Evolutionary conservation across 139 green algal species (phyloP).

Genomic region (Picochlorum sp.): DNA sequence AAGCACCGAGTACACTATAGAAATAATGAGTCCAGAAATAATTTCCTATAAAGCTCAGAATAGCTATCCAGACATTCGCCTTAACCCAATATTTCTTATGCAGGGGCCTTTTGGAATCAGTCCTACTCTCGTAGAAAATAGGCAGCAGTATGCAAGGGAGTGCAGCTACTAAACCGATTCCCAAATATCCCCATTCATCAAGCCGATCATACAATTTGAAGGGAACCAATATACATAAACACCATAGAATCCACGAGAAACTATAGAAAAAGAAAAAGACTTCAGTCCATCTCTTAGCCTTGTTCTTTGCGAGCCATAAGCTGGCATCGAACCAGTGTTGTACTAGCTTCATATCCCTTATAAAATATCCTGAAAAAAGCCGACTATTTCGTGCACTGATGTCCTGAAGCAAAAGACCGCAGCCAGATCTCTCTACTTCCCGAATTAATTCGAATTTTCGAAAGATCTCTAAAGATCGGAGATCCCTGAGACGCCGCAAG

Average conservation of each 20-base stretch:
- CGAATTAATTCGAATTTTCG: too few relatives aligned
- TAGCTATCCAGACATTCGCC: slow-evolving; percentile 93
- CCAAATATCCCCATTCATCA: slow-evolving; percentile 71
- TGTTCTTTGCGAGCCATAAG: slow-evolving; percentile 64
- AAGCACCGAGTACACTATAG: slow-evolving; percentile 81
- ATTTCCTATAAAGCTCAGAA: slow-evolving; percentile 97
- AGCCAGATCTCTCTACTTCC: too few relatives aligned
- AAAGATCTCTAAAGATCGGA: too few relatives aligned
- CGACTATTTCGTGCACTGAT: too few relatives aligned
- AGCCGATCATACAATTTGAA: slow-evolving; percentile 82
- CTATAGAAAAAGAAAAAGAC: slow-evolving; percentile 86
- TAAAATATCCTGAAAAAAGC: too few relatives aligned
- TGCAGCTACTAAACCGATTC: slow-evolving; percentile 58
- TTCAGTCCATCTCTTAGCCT: slow-evolving; percentile 85
- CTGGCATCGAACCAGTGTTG: background rate
- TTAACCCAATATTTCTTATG: slow-evolving; percentile 87
- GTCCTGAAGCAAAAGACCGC: too few relatives aligned
- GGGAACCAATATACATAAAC: slow-evolving; percentile 78
- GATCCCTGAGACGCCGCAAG: too few relatives aligned
- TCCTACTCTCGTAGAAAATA: slow-evolving; percentile 46
- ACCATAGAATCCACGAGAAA: slow-evolving; percentile 84
- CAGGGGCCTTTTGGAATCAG: slow-evolving; percentile 63
- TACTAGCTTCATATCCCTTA: background rate
- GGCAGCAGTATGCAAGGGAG: slow-evolving; percentile 74
- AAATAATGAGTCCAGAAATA: slow-evolving; percentile 99